Evolutionary conservation across 345 rosid species (phyloP).

Genomic region (Linum tenue): DNA sequence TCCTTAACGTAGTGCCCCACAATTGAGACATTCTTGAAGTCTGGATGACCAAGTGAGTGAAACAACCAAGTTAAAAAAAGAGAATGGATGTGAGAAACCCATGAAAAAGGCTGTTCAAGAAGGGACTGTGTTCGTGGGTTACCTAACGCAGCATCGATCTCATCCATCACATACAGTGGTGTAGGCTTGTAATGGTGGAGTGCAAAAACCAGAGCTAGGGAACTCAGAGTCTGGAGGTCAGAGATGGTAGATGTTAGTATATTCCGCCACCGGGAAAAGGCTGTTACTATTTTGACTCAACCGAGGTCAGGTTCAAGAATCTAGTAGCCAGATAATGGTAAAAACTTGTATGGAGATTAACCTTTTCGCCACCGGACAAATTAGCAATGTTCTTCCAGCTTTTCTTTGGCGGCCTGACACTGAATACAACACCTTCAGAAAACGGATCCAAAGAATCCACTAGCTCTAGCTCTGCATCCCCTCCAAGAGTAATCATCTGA

Average conservation of each 20-base stretch:
- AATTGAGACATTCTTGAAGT: constrained; percentile 95
- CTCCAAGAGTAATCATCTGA: constrained; percentile 97
- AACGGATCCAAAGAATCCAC: constrained; percentile 97
- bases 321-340: background rate
- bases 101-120: background rate
- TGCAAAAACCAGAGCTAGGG: constrained; percentile 91
- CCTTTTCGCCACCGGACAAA: constrained; percentile 98
- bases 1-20: constrained; percentile 98
- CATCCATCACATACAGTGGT: constrained; percentile 97
- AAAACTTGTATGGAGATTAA: constrained; percentile 10
- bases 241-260: background rate
- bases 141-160: constrained; percentile 97
- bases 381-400: constrained; percentile 98
- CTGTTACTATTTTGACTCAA: background rate
- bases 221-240: constrained; percentile 76
- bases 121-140: constrained; percentile 10
- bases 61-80: constrained; percentile 2
- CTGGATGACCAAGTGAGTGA: constrained; percentile 28
- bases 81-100: background rate
- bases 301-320: background rate
- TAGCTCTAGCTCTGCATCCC: constrained; percentile 95
- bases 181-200: constrained; percentile 99
- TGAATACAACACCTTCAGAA: constrained; percentile 97
- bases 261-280: background rate
- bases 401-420: constrained; percentile 96